Base-by-base conservation (phyloP, 179 eudicot species). In the Camellia oleifera region DNA sequence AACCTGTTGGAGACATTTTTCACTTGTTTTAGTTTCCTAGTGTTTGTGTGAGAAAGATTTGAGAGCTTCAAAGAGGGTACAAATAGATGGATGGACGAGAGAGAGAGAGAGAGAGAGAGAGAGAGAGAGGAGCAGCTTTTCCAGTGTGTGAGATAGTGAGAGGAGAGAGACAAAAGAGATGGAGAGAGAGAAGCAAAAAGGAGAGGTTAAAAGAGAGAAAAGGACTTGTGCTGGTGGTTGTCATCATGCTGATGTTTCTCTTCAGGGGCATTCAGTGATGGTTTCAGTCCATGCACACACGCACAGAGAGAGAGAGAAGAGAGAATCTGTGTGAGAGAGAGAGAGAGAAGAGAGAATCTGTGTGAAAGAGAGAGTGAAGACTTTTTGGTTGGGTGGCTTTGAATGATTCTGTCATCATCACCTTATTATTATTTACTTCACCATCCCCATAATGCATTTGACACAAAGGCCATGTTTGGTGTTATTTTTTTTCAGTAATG, bases 1-100 rank as follows among this genome's bases (percentile, higher is more conserved):
- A 84, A 69, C 88, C 84, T 83, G 80, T 82, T 74, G 91, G 87
- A 72, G 82, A 81, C 92, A 89, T 89, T 77, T 44, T 48, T 26
- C 68, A n/a, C 62, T 32, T 62, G 17, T 2, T 5, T 17, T 50
- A 32, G 40, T 32, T 0, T 46, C 45, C 18, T 48, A 17, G 15
- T 44, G 44, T 0, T 40, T 7, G n/a, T 15, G 32, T 32, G 52
- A 42, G 56, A 73, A 32, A 74, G 50, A 7, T 12, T 26, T 52
- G 14, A 1, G 60, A 26, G 52, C 42, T 65, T 65, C 40, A 65
- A 20, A 20, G 17, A 46, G 69, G 70, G 69, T 64, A 52, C 67
- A 74, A 32, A 80, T 65, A 63, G 46, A 80, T 11, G 46, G 13
- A 74, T 32, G 40, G 40, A 32, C 40, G 4, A 32, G 14, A 46